These are phyloP conservation scores for Elsinoe necatrix DNA, from an alignment of 2,329 filamentous ascomycete species.

Conservation along the genomic window DNA sequence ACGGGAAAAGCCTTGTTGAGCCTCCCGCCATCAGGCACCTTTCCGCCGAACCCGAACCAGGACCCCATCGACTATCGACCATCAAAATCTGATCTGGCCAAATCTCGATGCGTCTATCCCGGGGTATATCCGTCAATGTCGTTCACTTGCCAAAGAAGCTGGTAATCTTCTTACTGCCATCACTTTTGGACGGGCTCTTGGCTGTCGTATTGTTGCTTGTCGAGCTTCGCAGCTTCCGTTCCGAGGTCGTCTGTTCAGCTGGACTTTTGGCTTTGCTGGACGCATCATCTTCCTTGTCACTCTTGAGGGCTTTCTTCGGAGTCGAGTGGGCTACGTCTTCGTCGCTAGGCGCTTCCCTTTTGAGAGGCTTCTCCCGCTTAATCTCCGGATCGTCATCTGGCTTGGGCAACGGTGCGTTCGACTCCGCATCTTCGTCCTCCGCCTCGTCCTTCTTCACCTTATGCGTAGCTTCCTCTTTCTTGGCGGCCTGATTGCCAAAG, in stretches of 20 bases:
- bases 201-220: constrained; percentile 46
- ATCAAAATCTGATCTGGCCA: not conserved
- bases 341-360: constrained; percentile 39
- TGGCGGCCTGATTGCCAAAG: constrained; percentile 53
- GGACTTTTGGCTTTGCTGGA: constrained; percentile 17
- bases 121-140: not conserved
- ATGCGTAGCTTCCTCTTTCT: constrained; percentile 29
- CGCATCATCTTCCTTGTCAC: constrained; percentile 21
- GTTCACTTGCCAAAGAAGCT: constrained; percentile 46
- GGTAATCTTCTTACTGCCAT: constrained; percentile 50
- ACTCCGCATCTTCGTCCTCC: constrained; percentile 33
- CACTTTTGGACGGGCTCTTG: constrained; percentile 38
- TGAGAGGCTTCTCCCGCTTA: constrained; percentile 32
- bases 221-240: constrained; percentile 46
- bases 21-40: constrained; percentile 7
- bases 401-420: constrained; percentile 45
- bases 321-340: constrained; percentile 28
- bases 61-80: not conserved
- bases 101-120: not conserved
- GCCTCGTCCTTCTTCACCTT: constrained; percentile 26
- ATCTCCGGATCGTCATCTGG: constrained; percentile 22
- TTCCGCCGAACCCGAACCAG: not conserved
- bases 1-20: constrained; percentile 9
- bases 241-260: constrained; percentile 19
- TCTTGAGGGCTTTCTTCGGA: constrained; percentile 32